These are phyloP conservation scores for Kwoniella botswanensis DNA, from an alignment of 768 basidiomycete genomes.

Conservation along the genomic window DNA sequence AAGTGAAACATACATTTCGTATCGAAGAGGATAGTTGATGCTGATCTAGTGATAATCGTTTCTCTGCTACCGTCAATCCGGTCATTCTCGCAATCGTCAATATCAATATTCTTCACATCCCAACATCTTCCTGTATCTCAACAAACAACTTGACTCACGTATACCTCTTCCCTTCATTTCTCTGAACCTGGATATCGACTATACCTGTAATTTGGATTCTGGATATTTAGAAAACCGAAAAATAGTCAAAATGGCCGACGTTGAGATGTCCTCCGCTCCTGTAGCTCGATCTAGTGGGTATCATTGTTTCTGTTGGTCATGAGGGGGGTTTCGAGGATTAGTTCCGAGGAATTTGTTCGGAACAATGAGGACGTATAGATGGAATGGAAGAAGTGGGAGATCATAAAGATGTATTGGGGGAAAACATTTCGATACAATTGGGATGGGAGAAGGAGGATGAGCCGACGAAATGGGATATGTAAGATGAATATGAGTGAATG, in stretches of 20 bases:
- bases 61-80: background rate
- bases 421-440: too few relatives aligned
- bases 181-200: background rate
- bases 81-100: background rate
- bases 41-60: slow-evolving; percentile 13
- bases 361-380: too few relatives aligned
- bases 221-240: slow-evolving; percentile 14
- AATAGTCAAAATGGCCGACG: slow-evolving; percentile 53
- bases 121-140: background rate
- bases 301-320: slow-evolving; percentile 2
- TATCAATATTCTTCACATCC: background rate
- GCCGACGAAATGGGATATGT: too few relatives aligned
- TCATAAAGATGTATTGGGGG: too few relatives aligned
- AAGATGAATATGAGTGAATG: background rate
- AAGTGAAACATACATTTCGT: background rate
- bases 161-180: too few relatives aligned
- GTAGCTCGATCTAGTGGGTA: slow-evolving; percentile 51
- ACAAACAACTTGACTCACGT: background rate
- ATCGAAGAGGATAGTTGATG: background rate
- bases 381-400: too few relatives aligned
- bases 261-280: slow-evolving; percentile 52
- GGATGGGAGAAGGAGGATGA: too few relatives aligned
- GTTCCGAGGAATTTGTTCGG: too few relatives aligned
- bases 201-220: background rate
- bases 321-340: background rate